phyloP scores from a whole-genome alignment of 2,329 filamentous ascomycete genomes.

The Colletotrichum chrysophilum region DNA sequence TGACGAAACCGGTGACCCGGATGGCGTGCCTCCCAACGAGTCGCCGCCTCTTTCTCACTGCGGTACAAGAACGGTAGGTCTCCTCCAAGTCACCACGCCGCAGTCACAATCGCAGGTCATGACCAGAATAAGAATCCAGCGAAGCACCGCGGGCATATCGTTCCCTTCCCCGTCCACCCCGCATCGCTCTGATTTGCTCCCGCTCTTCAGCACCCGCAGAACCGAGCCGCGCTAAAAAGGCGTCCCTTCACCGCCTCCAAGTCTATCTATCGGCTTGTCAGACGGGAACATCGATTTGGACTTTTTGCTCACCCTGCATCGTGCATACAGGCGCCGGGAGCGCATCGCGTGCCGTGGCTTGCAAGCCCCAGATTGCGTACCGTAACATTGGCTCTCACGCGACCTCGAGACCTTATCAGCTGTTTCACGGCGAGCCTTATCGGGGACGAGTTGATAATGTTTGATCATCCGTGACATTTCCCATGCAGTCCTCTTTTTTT shows the following conservation, averaged over 20 bases:
- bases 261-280: neutral
- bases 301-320: constrained; percentile 6
- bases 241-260: constrained; percentile 4
- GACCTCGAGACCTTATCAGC: neutral
- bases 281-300: neutral
- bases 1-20: neutral
- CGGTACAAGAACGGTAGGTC: neutral
- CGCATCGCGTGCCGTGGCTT: neutral
- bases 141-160: neutral
- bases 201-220: constrained; percentile 4
- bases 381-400: neutral
- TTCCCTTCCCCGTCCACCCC: neutral
- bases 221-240: constrained; percentile 3
- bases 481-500: neutral
- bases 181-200: constrained; percentile 9
- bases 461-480: neutral
- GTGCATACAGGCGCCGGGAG: constrained; percentile 9
- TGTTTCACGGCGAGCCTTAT: neutral
- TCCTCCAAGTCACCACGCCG: neutral
- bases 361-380: neutral
- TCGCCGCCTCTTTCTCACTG: neutral
- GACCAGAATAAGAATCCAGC: neutral
- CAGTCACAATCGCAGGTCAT: neutral
- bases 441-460: neutral
- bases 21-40: neutral